Base-by-base conservation (phyloP, 1,284 basidiomycete genomes). In the Fomitopsis pinicola region DNA sequence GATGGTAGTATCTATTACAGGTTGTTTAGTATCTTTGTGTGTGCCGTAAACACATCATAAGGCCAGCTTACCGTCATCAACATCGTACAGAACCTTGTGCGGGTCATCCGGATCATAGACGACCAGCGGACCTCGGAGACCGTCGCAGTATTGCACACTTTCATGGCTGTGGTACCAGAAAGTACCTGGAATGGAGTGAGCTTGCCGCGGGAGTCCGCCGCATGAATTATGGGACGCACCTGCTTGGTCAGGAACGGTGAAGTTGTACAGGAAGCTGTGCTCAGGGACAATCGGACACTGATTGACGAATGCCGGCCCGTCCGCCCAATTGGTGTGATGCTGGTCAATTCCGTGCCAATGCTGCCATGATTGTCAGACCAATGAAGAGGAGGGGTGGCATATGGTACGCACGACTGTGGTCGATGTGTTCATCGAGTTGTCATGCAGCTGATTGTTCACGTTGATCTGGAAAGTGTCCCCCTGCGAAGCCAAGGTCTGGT, bases 241-340 rank as follows among this genome's bases (percentile, higher is more conserved):
- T n/a, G 73, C 69, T 55, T 73, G 75, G 15, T 67, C 67, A n/a
- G 67, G 66, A 5, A 67, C 69, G 15, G 45, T 67, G 63, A 78
- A 73, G 50, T 75, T 66, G 62, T 78, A 85, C 19, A 78, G 73
- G 73, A 82, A 85, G 8, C 74, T 75, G 19, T 74, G 65, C 0
- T 75, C 75, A 0, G 80, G 71, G 2, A 76, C 75, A 61, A 86
- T 83, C 1, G 82, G 82, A 65, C 85, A 86, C 64, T 83, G 81
- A 36, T 73, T 79, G 40, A 82, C 76, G 53, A 75, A 73, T 0
- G 75, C 68, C 0, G 67, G 55, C 5, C 76, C 76, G 48, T 77
- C 77, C 2, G 73, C 74, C 64, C 69, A 74, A 54, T 69, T 73
- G 2, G 75, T 74, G 61, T 67, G 68, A 56, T 62, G 67, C 69